Evolutionary conservation across 2,329 filamentous ascomycete species (phyloP).

Genomic region (Endothia cerciana): DNA sequence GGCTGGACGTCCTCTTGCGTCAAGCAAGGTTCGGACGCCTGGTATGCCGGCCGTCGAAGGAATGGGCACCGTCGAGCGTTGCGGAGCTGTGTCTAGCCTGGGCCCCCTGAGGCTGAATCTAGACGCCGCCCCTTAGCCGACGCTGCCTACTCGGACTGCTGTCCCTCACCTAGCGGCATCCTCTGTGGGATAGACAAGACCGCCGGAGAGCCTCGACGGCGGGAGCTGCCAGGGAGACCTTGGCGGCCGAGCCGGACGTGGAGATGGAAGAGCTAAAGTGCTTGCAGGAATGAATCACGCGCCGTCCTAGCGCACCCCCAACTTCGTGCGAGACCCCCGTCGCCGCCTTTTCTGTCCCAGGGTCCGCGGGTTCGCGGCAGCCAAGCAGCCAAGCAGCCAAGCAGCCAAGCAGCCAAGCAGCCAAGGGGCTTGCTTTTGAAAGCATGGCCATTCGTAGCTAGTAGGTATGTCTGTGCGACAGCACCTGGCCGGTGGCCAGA

Average conservation of each 20-base stretch:
- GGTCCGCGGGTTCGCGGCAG: background rate
- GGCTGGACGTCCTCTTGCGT: background rate
- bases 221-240: background rate
- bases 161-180: background rate
- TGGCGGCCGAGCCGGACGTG: background rate
- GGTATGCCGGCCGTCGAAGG: background rate
- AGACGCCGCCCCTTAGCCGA: background rate
- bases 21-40: background rate
- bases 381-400: background rate
- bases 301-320: conserved; percentile 10
- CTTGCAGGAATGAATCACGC: conserved; percentile 12
- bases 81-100: background rate
- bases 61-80: background rate
- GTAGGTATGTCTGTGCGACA: background rate
- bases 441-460: background rate
- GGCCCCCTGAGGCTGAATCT: background rate
- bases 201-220: background rate
- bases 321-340: conserved; percentile 1
- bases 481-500: background rate
- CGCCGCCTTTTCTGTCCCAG: background rate
- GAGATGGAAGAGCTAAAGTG: conserved; percentile 6
- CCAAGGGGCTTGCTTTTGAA: background rate
- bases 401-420: too few species aligned
- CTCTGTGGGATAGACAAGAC: background rate
- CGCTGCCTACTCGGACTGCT: background rate